Conservation (phyloP, 176 grass and related monocot species). For the Avena sativa region DNA sequence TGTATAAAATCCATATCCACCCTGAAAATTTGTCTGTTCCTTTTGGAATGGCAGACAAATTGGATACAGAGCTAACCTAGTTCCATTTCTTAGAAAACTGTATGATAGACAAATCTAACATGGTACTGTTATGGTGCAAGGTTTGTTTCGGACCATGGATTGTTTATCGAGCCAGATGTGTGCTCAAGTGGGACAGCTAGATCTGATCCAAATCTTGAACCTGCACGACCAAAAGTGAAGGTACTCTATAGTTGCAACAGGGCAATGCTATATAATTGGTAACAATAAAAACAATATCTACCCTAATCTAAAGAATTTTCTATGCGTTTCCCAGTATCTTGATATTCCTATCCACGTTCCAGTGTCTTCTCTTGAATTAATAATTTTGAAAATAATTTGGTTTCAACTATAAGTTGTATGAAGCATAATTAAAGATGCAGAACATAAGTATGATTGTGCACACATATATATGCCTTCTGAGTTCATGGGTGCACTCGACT, state of each 20-base stretch:
- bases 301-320: not conserved
- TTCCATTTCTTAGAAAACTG: not conserved
- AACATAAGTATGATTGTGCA: not conserved
- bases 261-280: constrained; percentile 24
- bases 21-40: constrained; percentile 31
- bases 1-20: constrained; percentile 29
- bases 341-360: not conserved
- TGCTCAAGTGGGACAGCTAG: constrained; percentile 24
- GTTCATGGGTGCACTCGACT: not conserved
- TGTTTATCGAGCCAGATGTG: constrained; percentile 9
- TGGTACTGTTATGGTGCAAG: constrained; percentile 28
- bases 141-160: constrained; percentile 1
- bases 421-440: not conserved
- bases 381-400: not conserved
- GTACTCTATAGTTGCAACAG: constrained; percentile 13
- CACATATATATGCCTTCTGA: not conserved
- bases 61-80: constrained; percentile 29
- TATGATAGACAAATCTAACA: constrained; percentile 9
- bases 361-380: not conserved
- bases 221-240: constrained; percentile 28
- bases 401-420: not conserved
- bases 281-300: constrained; percentile 34
- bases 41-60: constrained; percentile 32
- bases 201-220: constrained; percentile 34
- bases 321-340: constrained; percentile 16